Base-by-base conservation (phyloP, 805 yeast species). In the Crinitomyces ghanaensis region DNA sequence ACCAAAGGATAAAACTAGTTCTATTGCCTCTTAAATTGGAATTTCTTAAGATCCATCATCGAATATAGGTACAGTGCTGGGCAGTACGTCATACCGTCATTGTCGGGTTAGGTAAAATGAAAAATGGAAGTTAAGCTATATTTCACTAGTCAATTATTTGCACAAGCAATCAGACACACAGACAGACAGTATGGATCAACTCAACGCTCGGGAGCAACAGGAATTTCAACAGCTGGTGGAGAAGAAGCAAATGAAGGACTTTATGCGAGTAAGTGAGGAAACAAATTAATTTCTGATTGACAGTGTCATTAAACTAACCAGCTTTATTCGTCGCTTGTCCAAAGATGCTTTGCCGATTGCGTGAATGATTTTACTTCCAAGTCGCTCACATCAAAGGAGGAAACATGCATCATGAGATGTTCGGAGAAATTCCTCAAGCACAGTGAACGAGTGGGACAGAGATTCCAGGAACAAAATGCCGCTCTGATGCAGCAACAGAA, bases 341-440 rank as follows among this genome's bases (percentile, higher is more conserved):
- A 88, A 62, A 80, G 94, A 68, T 91, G 99, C 68, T 91, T 91
- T 68, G 74, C 74, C 40, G 97, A 91, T 65, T 91, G 99, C 66
- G 95, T 91, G 56, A 88, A 86, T 59, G 98, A 91, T 60, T 88
- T 91, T 74, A 91, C 99, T 38, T 84, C 97, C 27, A 76, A 78
- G 56, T 74, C 75, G 54, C 71, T 91, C 56, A 77, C 94, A 42
- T 59, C 74, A 51, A 83, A 80, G 66, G 99, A 91, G 62, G 75
- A 74, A 45, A 52, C 74, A 17, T 91, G 99, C 65, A 72, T 91
- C 42, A 66, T 74, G 68, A 81, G 80, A 61, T 91, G 99, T 60
- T 79, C 95, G 31, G 97, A 88, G 62, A 91, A 91, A 69, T 91
- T 91, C 74, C 72, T 91, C 66, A 91, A 91, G 60, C 97, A 88